Base-by-base conservation (phyloP, 1,284 basidiomycete species). In the Leccinum glutinopallens region DNA sequence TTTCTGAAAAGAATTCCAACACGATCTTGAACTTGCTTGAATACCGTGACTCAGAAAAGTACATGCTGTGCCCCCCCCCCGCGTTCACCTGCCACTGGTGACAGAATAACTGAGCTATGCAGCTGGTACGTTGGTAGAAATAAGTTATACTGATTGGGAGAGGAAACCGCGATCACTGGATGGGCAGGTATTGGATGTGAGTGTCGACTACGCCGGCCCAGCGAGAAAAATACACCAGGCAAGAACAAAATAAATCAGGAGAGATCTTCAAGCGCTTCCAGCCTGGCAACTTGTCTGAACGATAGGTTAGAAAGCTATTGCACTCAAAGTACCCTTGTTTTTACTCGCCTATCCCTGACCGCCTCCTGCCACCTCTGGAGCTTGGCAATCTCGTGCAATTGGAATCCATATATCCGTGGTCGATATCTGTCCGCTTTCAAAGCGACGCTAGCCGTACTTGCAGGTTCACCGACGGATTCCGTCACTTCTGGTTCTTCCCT, bases 361-460 rank as follows among this genome's bases (percentile, higher is more conserved):
- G 92, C 94, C 78, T 94, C 92, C 76, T 97, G 93, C 96, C 96
- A 98, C 73, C 95, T 82, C 75, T 93, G 90, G 70, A 96, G 78
- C 77, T 91, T 94, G n/a, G 96, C 94, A 70, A 89, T 89, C 81
- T 97, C 96, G 74, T 97, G 87, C 41, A 97, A 83, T 78, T 94
- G 92, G 84, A 98, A 98, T 0, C 96, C 96, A 77, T 97, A 98
- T 65, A 97, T 96, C 73, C 89, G 87, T 41, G 96, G 94, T 63
- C 92, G 83, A 76, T 96, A 96, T 69, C 93, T 80, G 73, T 97
- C 96, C 25, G 93, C 93, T 79, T 94, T 97, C 69, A 92, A 73
- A 25, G 94, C 94, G 4, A 88, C 92, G 33, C 77, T 82, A n/a
- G 91, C 87, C 5, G 93, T 96, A 71, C 86, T 92, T 55, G 86